Evolutionary conservation across 169 alveolate genomes (phyloP).

Genomic region (Cryptosporidium tyzzeri): DNA sequence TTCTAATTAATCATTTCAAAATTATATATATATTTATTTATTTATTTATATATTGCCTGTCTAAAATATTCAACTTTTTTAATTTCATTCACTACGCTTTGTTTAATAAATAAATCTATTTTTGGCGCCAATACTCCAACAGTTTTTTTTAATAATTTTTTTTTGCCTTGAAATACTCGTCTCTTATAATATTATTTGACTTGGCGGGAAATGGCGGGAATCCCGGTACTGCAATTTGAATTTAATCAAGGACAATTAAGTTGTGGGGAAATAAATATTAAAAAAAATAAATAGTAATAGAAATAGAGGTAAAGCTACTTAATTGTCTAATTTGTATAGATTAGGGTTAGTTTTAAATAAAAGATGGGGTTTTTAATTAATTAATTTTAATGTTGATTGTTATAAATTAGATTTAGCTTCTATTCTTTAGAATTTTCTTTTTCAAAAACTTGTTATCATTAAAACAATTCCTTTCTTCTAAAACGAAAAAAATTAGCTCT

Average conservation of each 20-base stretch:
- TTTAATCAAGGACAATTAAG: background rate
- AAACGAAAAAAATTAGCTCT: background rate
- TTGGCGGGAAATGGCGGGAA: constrained; percentile 18
- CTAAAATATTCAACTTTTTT: background rate
- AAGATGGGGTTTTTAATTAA: background rate
- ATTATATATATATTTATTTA: background rate
- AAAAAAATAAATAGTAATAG: no score
- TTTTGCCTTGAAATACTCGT: background rate
- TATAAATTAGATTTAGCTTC: background rate
- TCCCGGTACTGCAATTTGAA: background rate
- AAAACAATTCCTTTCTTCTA: background rate
- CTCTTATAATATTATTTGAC: background rate
- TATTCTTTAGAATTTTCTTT: no score
- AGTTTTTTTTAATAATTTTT: background rate
- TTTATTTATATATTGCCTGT: no score
- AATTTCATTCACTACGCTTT: background rate
- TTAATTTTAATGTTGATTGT: no score
- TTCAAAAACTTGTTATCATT: no score
- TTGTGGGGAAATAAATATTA: background rate
- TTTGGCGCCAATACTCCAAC: background rate
- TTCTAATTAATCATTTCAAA: background rate
- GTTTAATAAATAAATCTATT: background rate
- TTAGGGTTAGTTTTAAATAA: background rate
- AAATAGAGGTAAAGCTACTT: no score
- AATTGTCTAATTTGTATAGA: background rate